Evolutionary conservation across 129 eudicot genomes (phyloP).

Genomic region (Glebionis coronaria): DNA sequence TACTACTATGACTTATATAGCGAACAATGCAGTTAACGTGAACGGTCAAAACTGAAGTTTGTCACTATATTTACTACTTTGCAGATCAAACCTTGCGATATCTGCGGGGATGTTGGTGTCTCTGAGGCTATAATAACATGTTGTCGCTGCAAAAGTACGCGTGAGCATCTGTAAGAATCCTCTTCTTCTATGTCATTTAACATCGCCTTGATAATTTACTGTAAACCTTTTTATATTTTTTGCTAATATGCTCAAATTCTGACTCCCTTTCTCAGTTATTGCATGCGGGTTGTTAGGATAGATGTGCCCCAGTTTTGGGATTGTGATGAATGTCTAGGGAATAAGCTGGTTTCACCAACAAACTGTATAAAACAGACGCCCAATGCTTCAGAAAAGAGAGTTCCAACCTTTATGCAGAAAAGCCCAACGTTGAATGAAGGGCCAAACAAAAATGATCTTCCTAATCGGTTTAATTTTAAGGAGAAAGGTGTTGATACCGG

Average conservation of each 20-base stretch:
- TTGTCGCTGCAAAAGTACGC: slow-evolving; percentile 35
- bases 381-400: not conserved
- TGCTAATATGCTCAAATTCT: not conserved
- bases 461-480: slow-evolving; percentile 14
- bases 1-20: slow-evolving; percentile 4
- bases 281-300: slow-evolving; percentile 33
- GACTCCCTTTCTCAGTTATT: slow-evolving; percentile 43
- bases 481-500: slow-evolving; percentile 42
- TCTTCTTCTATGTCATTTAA: slow-evolving; percentile 19
- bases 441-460: slow-evolving; percentile 6
- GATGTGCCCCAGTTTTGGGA: slow-evolving; percentile 40
- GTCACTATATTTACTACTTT: slow-evolving; percentile 16
- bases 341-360: slow-evolving; percentile 17
- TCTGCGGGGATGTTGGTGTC: slow-evolving; percentile 60
- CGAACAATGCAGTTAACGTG: not conserved
- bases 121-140: slow-evolving; percentile 39
- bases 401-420: not conserved
- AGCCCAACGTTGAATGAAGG: slow-evolving; percentile 9
- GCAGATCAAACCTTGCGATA: slow-evolving; percentile 47
- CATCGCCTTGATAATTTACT: not conserved
- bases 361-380: slow-evolving; percentile 6
- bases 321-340: slow-evolving; percentile 49
- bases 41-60: not conserved
- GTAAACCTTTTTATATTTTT: slow-evolving; percentile 12
- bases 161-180: slow-evolving; percentile 47